Conservation (phyloP, 129 eudicot genomes). For the Helianthus annuus region HanXRQr2.0-SUNRISE NC_035438.2:112504505-112505004, state of each 20-base stretch:
- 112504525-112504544: slow-evolving; percentile 10
- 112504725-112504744: slow-evolving; percentile 30
- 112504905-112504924: slow-evolving; percentile 10
- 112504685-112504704: slow-evolving; percentile 15
- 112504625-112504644: slow-evolving; percentile 68
- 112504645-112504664: slow-evolving; percentile 63
- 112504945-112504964: not conserved
- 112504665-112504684: slow-evolving; percentile 32
- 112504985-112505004: slow-evolving; percentile 19
- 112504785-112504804: slow-evolving; percentile 18
- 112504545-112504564: slow-evolving; percentile 17
- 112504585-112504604: slow-evolving; percentile 20
- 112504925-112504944: slow-evolving; percentile 16
- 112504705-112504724: slow-evolving; percentile 32
- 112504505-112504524: slow-evolving; percentile 8
- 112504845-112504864: slow-evolving; percentile 69
- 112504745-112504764: slow-evolving; percentile 30
- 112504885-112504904: slow-evolving; percentile 17
- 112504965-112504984: not conserved
- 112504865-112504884: slow-evolving; percentile 70
- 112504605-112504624: slow-evolving; percentile 37
- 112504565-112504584: slow-evolving; percentile 15
- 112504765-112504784: slow-evolving; percentile 13
- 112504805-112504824: slow-evolving; percentile 21
- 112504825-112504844: slow-evolving; percentile 41